A percentile compares a stretch with the other conserved stretches of the same genome.
phyloP scores from a whole-genome alignment of 768 basidiomycete species.

The Mycena chlorophos region DNA sequence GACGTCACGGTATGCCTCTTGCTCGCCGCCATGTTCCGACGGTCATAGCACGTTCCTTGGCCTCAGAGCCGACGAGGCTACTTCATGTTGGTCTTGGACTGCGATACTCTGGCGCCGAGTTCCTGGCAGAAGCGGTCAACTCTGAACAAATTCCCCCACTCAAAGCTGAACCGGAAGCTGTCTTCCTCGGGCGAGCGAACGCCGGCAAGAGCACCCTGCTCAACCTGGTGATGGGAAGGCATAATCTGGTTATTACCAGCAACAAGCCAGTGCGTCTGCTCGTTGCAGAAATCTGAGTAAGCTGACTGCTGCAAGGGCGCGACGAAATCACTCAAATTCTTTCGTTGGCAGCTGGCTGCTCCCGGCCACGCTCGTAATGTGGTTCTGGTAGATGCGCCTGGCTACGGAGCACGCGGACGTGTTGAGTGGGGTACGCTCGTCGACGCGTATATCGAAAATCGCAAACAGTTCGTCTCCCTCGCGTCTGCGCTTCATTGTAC shows the following conservation, averaged over 20 bases:
- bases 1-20: conserved; percentile 12
- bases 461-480: conserved; percentile 53
- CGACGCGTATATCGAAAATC: conserved; percentile 58
- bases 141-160: conserved; percentile 36
- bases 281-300: not conserved
- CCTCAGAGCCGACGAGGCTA: not conserved
- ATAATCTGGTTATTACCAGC: conserved; percentile 58
- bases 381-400: conserved; percentile 77
- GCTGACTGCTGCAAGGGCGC: conserved; percentile 49
- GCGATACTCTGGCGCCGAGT: conserved; percentile 35
- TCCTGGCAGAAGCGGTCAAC: conserved; percentile 40
- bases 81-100: not conserved
- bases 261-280: conserved; percentile 61
- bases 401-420: conserved; percentile 74
- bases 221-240: conserved; percentile 65
- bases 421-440: conserved; percentile 76
- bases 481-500: conserved; percentile 2
- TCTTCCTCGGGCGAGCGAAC: conserved; percentile 66
- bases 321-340: conserved; percentile 74
- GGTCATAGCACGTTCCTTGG: not conserved
- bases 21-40: conserved; percentile 5
- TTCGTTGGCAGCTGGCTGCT: conserved; percentile 41
- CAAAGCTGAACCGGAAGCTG: not conserved
- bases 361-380: conserved; percentile 58
- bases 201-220: conserved; percentile 75